phyloP scores from a whole-genome alignment of 768 basidiomycete genomes.

The Daedalea quercina region DNA sequence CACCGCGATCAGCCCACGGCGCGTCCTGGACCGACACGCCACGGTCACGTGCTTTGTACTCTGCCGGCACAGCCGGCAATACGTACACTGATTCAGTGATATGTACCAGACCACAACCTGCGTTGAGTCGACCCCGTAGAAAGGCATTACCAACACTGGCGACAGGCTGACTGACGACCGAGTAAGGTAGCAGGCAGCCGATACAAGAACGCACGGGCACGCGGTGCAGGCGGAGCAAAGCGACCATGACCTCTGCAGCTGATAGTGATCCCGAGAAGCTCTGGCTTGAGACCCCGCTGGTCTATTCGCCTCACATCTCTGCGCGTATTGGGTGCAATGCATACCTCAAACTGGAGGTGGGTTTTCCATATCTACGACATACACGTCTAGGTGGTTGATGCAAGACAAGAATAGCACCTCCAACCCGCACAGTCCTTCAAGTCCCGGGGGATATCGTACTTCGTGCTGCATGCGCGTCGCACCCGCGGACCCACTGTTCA shows the following conservation, averaged over 20 bases:
- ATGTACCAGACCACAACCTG: too few relatives aligned
- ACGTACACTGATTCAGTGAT: too few relatives aligned
- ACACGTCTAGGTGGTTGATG: neutral
- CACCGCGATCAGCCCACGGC: too few relatives aligned
- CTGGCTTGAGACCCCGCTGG: constrained; percentile 61
- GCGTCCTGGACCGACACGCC: too few relatives aligned
- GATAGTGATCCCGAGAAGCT: constrained; percentile 17
- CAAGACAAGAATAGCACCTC: constrained; percentile 41
- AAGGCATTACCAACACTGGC: too few relatives aligned
- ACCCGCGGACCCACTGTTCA: constrained; percentile 49
- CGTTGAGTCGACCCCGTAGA: too few relatives aligned
- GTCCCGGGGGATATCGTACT: constrained; percentile 61
- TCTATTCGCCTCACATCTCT: constrained; percentile 56
- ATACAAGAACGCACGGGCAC: too few relatives aligned
- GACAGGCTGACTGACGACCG: too few relatives aligned
- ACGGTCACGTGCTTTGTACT: neutral
- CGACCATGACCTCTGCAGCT: neutral
- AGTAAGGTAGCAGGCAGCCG: too few relatives aligned
- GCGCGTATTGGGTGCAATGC: constrained; percentile 41
- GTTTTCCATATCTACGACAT: constrained; percentile 4
- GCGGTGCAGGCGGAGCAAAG: too few relatives aligned
- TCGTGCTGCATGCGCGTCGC: constrained; percentile 44
- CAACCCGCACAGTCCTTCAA: constrained; percentile 77
- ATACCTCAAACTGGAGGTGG: constrained; percentile 71
- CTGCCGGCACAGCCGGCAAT: neutral